Evolutionary conservation across 257 asterid species (phyloP), one percentile per base, ranked within the genome.

Genomic region (Nemophila menziesii): DNA sequence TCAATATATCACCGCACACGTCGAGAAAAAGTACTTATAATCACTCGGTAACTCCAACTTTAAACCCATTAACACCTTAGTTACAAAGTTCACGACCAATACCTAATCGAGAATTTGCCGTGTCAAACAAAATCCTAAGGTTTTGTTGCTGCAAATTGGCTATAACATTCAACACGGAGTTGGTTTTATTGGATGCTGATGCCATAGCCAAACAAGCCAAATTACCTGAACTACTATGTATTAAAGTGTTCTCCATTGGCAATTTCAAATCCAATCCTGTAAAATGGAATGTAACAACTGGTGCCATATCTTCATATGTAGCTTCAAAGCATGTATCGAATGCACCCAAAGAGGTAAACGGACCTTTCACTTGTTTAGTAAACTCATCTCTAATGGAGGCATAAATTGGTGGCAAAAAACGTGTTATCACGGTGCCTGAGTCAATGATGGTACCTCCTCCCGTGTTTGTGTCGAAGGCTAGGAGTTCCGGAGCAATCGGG

Each of bases 101-200:
- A 3, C 93, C 92, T 46, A 85, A n/a, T 17, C 69, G 81, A 16
- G 89, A 75, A 37, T 80, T 85, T 1, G 49, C 71, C 0, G 78
- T 69, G 20, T 85, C 96, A 22, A 80, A 80, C 82, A 85, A 10
- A 29, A 85, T 75, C 80, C 93, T 73, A 11, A 78, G 70, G 27
- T 85, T 85, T 58, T 85, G 96, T 52, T 85, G 96, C 92, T 85
- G 93, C 75, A 80, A 67, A 71, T 78, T 80, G 60, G 93, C 96
- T 19, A 85, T 73, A 3, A 80, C 79, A 47, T 80, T 85, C 54
- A 85, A 62, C 47, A 64, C 79, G 0, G 93, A 77, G 76, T 84
- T 70, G 58, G 73, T 72, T 42, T 77, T 77, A 37, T 44, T 55
- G 1, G 96, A 92, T 0, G 83, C 79, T 3, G 89, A 79, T 0